Conservation (phyloP, 371 early-diverging fungal species). For the Mucor lusitanicus region DNA sequence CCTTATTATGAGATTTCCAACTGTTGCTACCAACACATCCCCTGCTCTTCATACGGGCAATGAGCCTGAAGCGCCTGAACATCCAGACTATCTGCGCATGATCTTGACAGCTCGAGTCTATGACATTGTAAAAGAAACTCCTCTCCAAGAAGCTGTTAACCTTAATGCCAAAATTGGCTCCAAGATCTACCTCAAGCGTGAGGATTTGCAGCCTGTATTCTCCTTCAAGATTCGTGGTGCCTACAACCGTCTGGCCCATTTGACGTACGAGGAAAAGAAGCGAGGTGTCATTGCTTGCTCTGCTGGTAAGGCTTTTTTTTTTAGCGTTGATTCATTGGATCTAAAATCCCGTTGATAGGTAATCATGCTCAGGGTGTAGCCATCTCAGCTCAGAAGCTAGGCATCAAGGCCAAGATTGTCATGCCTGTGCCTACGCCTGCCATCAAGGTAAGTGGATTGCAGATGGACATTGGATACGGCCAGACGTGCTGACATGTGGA, state of each 20-base stretch:
- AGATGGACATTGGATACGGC: not conserved
- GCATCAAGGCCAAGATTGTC: slow-evolving; percentile 92
- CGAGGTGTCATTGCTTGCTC: slow-evolving; percentile 95
- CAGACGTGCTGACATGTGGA: slow-evolving; percentile 31
- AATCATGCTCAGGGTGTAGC: slow-evolving; percentile 98
- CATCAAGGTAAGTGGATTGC: slow-evolving; percentile 36
- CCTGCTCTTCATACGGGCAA: not conserved
- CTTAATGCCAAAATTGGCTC: slow-evolving; percentile 73
- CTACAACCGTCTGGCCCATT: slow-evolving; percentile 86
- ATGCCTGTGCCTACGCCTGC: slow-evolving; percentile 86
- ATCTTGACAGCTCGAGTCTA: slow-evolving; percentile 91
- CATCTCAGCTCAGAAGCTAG: slow-evolving; percentile 86
- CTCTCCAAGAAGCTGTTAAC: slow-evolving; percentile 80
- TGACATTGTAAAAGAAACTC: slow-evolving; percentile 92
- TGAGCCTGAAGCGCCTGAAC: not conserved
- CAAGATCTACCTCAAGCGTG: slow-evolving; percentile 86
- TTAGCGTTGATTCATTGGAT: not conserved
- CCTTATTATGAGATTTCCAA: not conserved
- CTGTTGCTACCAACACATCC: not conserved
- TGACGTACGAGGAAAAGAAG: slow-evolving; percentile 75
- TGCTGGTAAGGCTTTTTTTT: slow-evolving; percentile 59
- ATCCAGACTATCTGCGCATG: slow-evolving; percentile 86
- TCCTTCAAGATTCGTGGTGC: slow-evolving; percentile 98
- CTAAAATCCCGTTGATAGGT: slow-evolving; percentile 37
- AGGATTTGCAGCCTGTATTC: slow-evolving; percentile 96